These are phyloP conservation scores for Nemania serpens DNA, from an alignment of 2,329 filamentous ascomycete genomes.

Conservation along the genomic window DNA sequence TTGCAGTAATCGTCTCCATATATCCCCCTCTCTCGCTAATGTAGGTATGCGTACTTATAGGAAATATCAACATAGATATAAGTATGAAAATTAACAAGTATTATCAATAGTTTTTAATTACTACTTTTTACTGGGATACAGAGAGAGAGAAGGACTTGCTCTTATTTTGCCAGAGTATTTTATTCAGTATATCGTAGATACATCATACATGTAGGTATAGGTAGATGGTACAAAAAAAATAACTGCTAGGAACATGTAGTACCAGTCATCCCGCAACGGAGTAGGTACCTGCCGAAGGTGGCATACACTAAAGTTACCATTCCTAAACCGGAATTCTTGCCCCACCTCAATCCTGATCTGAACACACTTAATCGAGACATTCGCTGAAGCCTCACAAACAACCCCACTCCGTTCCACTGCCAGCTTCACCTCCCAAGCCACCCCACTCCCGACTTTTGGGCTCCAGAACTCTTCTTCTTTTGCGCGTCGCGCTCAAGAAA, in stretches of 20 bases:
- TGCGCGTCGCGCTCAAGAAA: slow-evolving; percentile 16
- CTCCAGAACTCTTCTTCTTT: slow-evolving; percentile 11
- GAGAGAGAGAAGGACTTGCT: no score
- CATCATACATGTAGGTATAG: no score
- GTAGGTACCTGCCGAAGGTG: not conserved
- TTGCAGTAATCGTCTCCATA: no score
- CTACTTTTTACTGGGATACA: no score
- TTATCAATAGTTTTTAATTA: no score
- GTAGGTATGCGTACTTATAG: no score
- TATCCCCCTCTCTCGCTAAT: no score
- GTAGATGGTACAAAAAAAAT: no score
- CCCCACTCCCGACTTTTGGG: slow-evolving; percentile 12
- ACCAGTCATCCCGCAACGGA: slow-evolving; percentile 8
- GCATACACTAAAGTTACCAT: not conserved
- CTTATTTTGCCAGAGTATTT: no score
- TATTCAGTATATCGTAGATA: no score
- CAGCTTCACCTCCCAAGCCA: slow-evolving; percentile 21
- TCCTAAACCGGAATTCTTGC: slow-evolving; percentile 20
- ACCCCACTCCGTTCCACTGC: slow-evolving; percentile 21
- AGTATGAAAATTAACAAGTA: no score
- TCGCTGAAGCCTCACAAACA: slow-evolving; percentile 27
- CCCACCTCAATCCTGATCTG: slow-evolving; percentile 25
- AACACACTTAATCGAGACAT: slow-evolving; percentile 24
- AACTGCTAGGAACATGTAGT: not conserved
- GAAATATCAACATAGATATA: no score